Percentiles rank a stretch among this genome's conserved stretches.
Conservation (phyloP, 768 basidiomycete species). For the Gymnopilus dilepis region DNA sequence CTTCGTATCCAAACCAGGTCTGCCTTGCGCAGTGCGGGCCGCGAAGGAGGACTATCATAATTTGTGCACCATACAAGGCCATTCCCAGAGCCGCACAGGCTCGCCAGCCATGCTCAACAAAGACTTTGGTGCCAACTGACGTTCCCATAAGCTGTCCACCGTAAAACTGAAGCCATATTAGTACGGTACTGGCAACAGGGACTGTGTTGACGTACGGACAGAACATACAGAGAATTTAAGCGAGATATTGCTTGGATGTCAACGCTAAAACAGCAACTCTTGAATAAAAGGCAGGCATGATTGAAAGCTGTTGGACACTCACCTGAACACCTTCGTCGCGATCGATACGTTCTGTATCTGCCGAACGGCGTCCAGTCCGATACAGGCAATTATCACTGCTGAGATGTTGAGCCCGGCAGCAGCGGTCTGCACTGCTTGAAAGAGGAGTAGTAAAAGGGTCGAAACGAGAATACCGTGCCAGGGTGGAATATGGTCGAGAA, state of each 20-base stretch:
- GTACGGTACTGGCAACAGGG: background rate
- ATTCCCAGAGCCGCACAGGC: constrained; percentile 59
- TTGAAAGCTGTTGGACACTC: background rate
- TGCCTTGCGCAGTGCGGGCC: constrained; percentile 61
- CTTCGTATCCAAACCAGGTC: constrained; percentile 61
- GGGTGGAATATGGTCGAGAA: constrained; percentile 63
- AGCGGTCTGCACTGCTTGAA: constrained; percentile 60
- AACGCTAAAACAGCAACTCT: constrained; percentile 20
- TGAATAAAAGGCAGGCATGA: background rate
- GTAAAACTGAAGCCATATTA: constrained; percentile 44
- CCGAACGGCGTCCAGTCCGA: constrained; percentile 64
- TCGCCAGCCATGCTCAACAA: constrained; percentile 66
- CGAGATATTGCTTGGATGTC: constrained; percentile 52
- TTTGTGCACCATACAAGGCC: constrained; percentile 53
- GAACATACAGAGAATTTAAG: constrained; percentile 68
- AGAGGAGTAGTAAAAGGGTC: constrained; percentile 44
- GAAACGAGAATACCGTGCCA: constrained; percentile 71
- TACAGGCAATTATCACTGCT: constrained; percentile 62
- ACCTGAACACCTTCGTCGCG: constrained; percentile 57
- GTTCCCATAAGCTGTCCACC: constrained; percentile 78
- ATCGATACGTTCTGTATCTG: constrained; percentile 68
- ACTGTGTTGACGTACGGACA: constrained; percentile 47
- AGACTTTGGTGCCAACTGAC: constrained; percentile 65
- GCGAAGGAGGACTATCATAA: constrained; percentile 56
- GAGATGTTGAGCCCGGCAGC: constrained; percentile 64